phyloP scores from a whole-genome alignment of 257 asterid genomes.

The Nicotiana tabacum region DNA sequence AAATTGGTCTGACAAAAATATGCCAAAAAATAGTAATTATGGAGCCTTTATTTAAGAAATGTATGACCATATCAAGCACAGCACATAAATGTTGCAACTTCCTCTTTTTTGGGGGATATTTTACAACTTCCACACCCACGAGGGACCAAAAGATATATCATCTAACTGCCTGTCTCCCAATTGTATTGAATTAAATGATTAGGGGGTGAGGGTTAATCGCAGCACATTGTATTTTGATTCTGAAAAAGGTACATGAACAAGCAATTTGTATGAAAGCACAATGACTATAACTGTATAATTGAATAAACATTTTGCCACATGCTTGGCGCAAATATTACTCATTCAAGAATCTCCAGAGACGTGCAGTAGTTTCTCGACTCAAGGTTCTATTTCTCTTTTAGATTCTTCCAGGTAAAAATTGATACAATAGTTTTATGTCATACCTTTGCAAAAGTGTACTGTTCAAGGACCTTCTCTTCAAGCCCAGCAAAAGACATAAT shows the following conservation, averaged over 20 bases:
- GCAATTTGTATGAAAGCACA: background rate
- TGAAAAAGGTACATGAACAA: background rate
- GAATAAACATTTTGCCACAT: background rate
- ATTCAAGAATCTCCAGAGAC: background rate
- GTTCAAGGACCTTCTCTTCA: slow-evolving; percentile 91
- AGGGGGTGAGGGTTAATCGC: background rate
- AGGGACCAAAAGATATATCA: background rate
- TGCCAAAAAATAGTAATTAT: background rate
- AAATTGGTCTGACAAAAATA: slow-evolving; percentile 58
- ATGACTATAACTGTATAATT: background rate
- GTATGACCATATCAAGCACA: background rate
- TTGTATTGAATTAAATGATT: background rate
- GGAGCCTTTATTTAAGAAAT: background rate
- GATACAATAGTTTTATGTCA: background rate
- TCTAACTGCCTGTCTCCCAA: background rate
- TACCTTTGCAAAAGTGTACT: slow-evolving; percentile 94
- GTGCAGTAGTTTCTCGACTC: background rate
- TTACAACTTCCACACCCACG: background rate
- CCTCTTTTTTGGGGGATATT: background rate
- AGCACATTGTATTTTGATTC: background rate
- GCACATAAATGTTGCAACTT: background rate
- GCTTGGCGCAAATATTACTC: background rate
- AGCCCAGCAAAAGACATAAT: slow-evolving; percentile 65
- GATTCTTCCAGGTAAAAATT: background rate
- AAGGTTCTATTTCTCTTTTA: background rate